Evolutionary conservation across 2,329 filamentous ascomycete species (phyloP).

Genomic region (Claviceps sp.): DNA sequence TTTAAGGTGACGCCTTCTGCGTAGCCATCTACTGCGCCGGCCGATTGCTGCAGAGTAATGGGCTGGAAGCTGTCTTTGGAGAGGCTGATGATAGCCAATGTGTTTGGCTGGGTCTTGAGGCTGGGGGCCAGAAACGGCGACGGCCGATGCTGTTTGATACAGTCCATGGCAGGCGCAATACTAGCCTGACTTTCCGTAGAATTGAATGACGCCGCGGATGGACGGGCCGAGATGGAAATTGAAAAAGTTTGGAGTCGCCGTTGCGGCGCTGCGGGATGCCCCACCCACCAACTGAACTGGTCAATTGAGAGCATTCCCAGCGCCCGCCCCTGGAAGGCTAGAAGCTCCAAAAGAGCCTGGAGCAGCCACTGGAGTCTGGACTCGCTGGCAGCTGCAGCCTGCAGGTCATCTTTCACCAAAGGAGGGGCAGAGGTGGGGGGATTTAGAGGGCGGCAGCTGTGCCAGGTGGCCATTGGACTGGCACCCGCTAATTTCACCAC

Average conservation of each 20-base stretch:
- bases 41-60: slow-evolving; percentile 50
- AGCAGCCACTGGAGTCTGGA: no score
- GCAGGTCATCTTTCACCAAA: neutral
- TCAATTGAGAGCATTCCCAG: no score
- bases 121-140: slow-evolving; percentile 75
- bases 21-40: slow-evolving; percentile 55
- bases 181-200: neutral
- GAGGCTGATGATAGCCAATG: slow-evolving; percentile 73
- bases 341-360: no score
- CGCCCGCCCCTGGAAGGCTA: no score
- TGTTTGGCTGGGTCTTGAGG: slow-evolving; percentile 43
- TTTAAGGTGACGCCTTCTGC: slow-evolving; percentile 70
- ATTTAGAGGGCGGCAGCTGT: no score
- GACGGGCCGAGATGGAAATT: neutral
- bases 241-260: neutral
- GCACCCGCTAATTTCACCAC: neutral
- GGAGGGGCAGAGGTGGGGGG: neutral
- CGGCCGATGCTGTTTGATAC: slow-evolving; percentile 6
- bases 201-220: neutral
- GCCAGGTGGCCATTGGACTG: no score
- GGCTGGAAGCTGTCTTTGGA: slow-evolving; percentile 77
- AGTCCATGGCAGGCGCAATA: neutral
- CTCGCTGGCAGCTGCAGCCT: no score
- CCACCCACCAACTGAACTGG: neutral
- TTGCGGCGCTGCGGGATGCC: neutral